Evolutionary conservation across 1,139 yeast genomes (phyloP), one percentile per base, ranked within the genome.

Genomic region (Hanseniaspora sp.): DNA sequence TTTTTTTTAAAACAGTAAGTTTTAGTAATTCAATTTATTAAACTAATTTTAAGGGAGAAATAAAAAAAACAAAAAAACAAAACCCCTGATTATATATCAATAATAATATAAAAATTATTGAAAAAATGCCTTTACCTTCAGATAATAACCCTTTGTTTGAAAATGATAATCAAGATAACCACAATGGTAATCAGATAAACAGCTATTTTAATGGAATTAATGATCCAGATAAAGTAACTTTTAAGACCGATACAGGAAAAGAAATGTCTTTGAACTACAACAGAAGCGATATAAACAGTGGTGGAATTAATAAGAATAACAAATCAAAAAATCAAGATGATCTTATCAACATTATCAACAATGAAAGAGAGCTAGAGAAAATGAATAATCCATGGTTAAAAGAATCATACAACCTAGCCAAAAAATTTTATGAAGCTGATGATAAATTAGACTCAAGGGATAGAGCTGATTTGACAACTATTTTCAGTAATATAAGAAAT

Each of bases 321-420:
- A n/a, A 37, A 8, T 15, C 37, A 7, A 28, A 33, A n/a, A 46
- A 37, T 12, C 29, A 43, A n/a, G 37, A 39, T 11, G 46, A 38
- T 7, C 44, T 54, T 47, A 28, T 46, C 11, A 40, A 45, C 8
- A 18, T 51, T 12, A 45, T 46, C 5, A 44, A 48, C 29, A 37
- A 54, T 15, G 53, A 39, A 35, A 48, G 28, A 37, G 52, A 38
- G 18, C 38, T 51, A 8, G 51, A 54, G 23, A 39, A 54, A n/a
- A 30, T 54, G 13, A 46, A 46, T 13, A 54, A 54, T 23, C 64
- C 65, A 5, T 66, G 69, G 69, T 63, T 67, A 48, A 57, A 60
- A 35, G 62, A 61, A 18, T 65, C 69, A 3, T 67, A 65, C 35
- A 53, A 63, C 13, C 52, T 63, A n/a, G 69, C 70, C 8, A 46